Percentiles rank a stretch among this genome's conserved stretches.
Conservation (phyloP, 75 land plant species). For the Adiantum capillusveneris region DNA sequence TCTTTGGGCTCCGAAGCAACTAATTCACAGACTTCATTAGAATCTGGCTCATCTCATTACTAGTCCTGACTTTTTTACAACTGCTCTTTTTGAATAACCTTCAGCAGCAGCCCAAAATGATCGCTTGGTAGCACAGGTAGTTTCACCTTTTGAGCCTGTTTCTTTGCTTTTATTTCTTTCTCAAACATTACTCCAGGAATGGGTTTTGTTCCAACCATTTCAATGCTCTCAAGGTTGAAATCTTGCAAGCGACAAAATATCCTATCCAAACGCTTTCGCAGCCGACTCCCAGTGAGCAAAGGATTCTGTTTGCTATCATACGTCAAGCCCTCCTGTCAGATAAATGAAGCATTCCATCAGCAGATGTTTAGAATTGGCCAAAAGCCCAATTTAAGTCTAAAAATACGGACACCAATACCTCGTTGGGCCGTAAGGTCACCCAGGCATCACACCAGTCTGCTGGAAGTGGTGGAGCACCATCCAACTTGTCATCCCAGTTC, state of each 20-base stretch:
- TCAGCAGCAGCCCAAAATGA: constrained; percentile 85
- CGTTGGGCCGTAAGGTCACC: constrained; percentile 51
- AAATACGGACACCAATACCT: constrained; percentile 16
- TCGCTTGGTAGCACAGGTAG: constrained; percentile 96
- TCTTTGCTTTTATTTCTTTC: constrained; percentile 69
- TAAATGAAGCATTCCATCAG: not conserved
- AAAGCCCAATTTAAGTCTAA: not conserved
- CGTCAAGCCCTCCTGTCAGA: constrained; percentile 58
- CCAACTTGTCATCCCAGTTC: constrained; percentile 95
- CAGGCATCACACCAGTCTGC: constrained; percentile 89
- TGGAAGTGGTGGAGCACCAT: constrained; percentile 70
- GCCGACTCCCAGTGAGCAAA: constrained; percentile 67
- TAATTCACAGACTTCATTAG: too few relatives aligned
- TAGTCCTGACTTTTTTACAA: too few relatives aligned
- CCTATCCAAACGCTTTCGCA: constrained; percentile 80
- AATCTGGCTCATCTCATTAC: too few relatives aligned
- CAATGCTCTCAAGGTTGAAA: constrained; percentile 54
- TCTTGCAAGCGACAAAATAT: constrained; percentile 52
- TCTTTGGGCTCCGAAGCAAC: too few relatives aligned
- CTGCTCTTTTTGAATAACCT: constrained; percentile 3
- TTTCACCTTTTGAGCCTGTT: constrained; percentile 36
- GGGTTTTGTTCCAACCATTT: constrained; percentile 75
- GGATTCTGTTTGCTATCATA: constrained; percentile 84
- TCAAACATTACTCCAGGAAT: constrained; percentile 64
- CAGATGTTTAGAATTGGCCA: not conserved